Base-by-base conservation (phyloP, 2,329 filamentous ascomycete genomes). In the Sporothrix brunneoviolacea region DNA sequence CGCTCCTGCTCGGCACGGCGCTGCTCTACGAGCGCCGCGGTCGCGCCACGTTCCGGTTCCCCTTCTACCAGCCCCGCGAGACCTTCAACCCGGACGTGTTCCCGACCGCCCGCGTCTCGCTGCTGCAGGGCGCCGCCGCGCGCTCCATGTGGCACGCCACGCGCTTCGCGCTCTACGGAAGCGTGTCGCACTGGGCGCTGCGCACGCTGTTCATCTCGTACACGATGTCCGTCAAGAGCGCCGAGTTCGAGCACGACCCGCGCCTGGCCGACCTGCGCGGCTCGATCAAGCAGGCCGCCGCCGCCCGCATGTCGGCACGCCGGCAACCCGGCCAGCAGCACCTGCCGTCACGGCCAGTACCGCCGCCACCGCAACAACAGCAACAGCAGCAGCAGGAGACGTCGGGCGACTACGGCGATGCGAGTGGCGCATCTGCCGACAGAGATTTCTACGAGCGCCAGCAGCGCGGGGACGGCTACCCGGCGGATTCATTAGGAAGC, bases 11-110 rank as follows among this genome's bases (percentile, higher is more conserved):
- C 4, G 54, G 13, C 8, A 41, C 45, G 18, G 28, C 43, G 3
- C 44, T 22, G 18, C 9, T 51, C 5, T 52, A 42, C 28, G 50
- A 54, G 35, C 35, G 38, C 15, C 53, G 50, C n/a, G 55, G 57
- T 18, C 49, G 53, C 4, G 22, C 48, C 10, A 41, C 30, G 6
- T 59, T 57, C 42, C 44, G 51, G 3, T 57, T 60, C 30, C 58
- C 58, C 13, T 55, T 60, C 15, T 53, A 42, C 42, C 32, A 42
- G 43, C 52, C 54, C 16, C 18, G 44, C 13, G 36, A 30, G n/a
- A 4, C 10, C 3, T 57, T 59, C 51, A 39, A 48, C 42, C 53
- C 56, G 3, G 18, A 54, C 28, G 41, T 47, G 4, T 58, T 60
- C 28, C 53, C 54, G 9, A 19, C 19, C 4, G 18, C 30, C 21